Percentiles rank a stretch among this genome's conserved stretches.
These are phyloP conservation scores for Parachlorella kessleri DNA, from an alignment of 139 green algal genomes.

Conservation along the genomic window DNA sequence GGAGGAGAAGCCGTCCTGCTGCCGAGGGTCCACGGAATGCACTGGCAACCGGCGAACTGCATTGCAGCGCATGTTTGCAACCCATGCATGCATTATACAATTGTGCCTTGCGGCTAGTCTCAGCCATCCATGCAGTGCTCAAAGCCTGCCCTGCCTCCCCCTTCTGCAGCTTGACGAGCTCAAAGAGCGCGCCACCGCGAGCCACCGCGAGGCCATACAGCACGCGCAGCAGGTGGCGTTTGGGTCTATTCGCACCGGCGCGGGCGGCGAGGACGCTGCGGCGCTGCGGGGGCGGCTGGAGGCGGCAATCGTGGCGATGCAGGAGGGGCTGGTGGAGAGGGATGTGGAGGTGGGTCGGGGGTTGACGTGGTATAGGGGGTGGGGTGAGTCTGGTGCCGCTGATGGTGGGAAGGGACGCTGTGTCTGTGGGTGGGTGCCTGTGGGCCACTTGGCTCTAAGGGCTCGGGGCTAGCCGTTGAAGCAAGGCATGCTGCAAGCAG, in stretches of 20 bases:
- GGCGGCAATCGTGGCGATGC: slow-evolving; percentile 55
- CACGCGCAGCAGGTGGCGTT: not conserved
- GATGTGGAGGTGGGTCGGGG: slow-evolving; percentile 77
- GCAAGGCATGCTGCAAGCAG: too few relatives aligned
- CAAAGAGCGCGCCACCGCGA: slow-evolving; percentile 18
- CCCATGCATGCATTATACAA: not conserved
- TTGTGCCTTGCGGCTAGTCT: too few relatives aligned
- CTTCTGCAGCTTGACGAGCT: slow-evolving; percentile 29
- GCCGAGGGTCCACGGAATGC: too few relatives aligned
- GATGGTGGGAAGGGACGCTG: too few relatives aligned
- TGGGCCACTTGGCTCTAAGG: too few relatives aligned
- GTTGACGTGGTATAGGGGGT: too few relatives aligned
- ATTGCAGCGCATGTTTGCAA: not conserved
- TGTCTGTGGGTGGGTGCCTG: too few relatives aligned
- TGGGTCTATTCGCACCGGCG: not conserved
- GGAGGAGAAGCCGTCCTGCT: too few relatives aligned
- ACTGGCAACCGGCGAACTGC: not conserved
- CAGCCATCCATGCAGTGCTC: not conserved
- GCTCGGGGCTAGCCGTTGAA: too few relatives aligned
- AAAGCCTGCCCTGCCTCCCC: not conserved
- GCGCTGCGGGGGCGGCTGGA: slow-evolving; percentile 34
- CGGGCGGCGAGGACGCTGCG: not conserved
- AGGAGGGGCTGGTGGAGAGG: slow-evolving; percentile 82
- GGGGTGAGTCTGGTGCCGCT: too few relatives aligned
- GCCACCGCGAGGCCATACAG: not conserved